These are phyloP conservation scores for Parathielavia hyrcaniae DNA, from an alignment of 495 filamentous ascomycete genomes.

Conservation along the genomic window DNA sequence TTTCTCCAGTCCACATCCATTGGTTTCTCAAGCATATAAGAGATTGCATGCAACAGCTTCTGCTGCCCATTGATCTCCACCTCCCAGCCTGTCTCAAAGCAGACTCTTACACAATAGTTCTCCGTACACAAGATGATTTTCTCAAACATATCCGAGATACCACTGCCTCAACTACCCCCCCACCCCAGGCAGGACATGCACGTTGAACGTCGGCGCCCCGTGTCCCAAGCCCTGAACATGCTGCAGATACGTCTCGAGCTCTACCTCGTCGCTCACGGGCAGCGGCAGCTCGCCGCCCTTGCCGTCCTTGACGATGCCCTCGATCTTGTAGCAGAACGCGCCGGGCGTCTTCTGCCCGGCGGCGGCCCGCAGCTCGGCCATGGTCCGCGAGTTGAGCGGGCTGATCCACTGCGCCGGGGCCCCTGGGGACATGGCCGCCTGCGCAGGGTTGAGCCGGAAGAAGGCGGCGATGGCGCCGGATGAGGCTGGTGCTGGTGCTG, in stretches of 20 bases:
- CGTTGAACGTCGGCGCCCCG: constrained; percentile 61
- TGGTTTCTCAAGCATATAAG: background rate
- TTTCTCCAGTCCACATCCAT: background rate
- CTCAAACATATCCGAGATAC: background rate
- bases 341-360: constrained; percentile 53
- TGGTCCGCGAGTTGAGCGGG: constrained; percentile 48
- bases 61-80: too few relatives aligned
- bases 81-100: too few relatives aligned
- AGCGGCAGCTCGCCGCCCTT: constrained; percentile 52
- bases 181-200: constrained; percentile 31
- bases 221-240: constrained; percentile 46
- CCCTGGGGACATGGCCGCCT: constrained; percentile 37
- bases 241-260: constrained; percentile 61
- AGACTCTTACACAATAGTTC: too few relatives aligned
- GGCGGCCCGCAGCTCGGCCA: constrained; percentile 51
- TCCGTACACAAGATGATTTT: too few relatives aligned
- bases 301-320: constrained; percentile 58
- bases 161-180: background rate
- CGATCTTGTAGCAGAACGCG: constrained; percentile 50
- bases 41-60: too few relatives aligned
- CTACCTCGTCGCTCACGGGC: constrained; percentile 60
- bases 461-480: constrained; percentile 49
- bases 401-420: constrained; percentile 53
- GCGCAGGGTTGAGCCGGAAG: constrained; percentile 56
- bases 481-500: constrained; percentile 12